Evolutionary conservation across 306 rosid genomes (phyloP).

Genomic region (Cicer arietinum): DNA sequence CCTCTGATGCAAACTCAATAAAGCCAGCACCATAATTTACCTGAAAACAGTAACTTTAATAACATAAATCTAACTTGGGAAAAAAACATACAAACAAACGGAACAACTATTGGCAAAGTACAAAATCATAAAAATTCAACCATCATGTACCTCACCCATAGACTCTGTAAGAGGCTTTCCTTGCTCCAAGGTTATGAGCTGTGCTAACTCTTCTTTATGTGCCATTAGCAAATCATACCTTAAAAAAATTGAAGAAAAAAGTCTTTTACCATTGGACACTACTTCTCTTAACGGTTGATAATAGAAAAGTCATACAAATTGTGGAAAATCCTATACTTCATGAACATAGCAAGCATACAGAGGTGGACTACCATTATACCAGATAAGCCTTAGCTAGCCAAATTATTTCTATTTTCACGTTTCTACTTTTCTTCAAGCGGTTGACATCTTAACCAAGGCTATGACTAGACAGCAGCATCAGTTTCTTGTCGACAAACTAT

Average conservation of each 20-base stretch:
- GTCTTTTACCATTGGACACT: background rate
- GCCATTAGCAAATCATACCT: slow-evolving; percentile 83
- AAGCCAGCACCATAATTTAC: slow-evolving; percentile 78
- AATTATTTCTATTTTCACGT: background rate
- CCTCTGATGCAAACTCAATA: slow-evolving; percentile 91
- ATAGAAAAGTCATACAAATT: background rate
- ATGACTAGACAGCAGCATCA: background rate
- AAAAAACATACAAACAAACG: slow-evolving; percentile 17
- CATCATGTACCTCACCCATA: slow-evolving; percentile 75
- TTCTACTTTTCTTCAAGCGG: background rate
- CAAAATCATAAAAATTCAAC: slow-evolving; percentile 36
- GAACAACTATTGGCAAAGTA: slow-evolving; percentile 29
- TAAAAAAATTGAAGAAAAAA: slow-evolving; percentile 42
- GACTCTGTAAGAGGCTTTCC: slow-evolving; percentile 96
- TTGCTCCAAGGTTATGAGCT: slow-evolving; percentile 96
- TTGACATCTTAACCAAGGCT: background rate
- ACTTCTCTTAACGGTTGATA: background rate
- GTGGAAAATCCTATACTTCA: background rate
- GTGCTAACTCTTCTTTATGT: slow-evolving; percentile 86
- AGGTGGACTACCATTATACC: background rate
- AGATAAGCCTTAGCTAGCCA: background rate
- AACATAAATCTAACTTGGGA: slow-evolving; percentile 37
- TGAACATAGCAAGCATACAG: background rate
- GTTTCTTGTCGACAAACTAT: background rate
- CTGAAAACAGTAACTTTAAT: slow-evolving; percentile 52